Conservation (phyloP, 1,284 basidiomycete species). For the Heterobasidion irregulare region DNA sequence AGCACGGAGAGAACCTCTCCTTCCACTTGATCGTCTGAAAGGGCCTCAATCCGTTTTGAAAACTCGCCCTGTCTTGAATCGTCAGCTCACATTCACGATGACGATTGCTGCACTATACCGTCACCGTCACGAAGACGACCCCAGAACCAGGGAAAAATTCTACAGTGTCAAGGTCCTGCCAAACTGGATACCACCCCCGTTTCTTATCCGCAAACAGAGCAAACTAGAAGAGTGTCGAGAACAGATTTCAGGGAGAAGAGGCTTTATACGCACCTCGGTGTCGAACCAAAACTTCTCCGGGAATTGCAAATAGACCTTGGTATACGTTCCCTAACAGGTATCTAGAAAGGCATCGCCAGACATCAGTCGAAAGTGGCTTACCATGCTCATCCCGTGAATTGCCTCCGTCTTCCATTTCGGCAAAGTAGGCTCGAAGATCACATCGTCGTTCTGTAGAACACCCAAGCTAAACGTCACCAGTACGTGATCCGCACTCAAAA, state of each 20-base stretch:
- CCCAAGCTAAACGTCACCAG: constrained; percentile 23
- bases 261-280: constrained; percentile 37
- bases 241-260: background rate
- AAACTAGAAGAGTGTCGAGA: constrained; percentile 30
- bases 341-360: background rate
- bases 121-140: constrained; percentile 59
- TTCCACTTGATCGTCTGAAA: constrained; percentile 40
- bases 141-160: constrained; percentile 54
- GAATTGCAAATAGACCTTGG: constrained; percentile 66
- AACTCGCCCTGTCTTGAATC: constrained; percentile 43
- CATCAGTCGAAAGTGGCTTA: constrained; percentile 13
- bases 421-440: constrained; percentile 44
- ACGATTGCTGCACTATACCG: constrained; percentile 28
- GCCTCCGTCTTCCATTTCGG: constrained; percentile 61
- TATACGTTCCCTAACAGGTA: constrained; percentile 41
- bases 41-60: constrained; percentile 48
- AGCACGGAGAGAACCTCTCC: constrained; percentile 48
- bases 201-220: constrained; percentile 55
- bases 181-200: constrained; percentile 59
- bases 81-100: background rate
- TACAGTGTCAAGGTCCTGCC: constrained; percentile 59
- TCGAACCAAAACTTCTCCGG: constrained; percentile 62
- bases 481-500: constrained; percentile 21
- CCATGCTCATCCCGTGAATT: constrained; percentile 60
- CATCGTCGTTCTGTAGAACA: constrained; percentile 50